phyloP scores from a whole-genome alignment of 2,329 filamentous ascomycete species.

The Penicillium digitatum region DNA sequence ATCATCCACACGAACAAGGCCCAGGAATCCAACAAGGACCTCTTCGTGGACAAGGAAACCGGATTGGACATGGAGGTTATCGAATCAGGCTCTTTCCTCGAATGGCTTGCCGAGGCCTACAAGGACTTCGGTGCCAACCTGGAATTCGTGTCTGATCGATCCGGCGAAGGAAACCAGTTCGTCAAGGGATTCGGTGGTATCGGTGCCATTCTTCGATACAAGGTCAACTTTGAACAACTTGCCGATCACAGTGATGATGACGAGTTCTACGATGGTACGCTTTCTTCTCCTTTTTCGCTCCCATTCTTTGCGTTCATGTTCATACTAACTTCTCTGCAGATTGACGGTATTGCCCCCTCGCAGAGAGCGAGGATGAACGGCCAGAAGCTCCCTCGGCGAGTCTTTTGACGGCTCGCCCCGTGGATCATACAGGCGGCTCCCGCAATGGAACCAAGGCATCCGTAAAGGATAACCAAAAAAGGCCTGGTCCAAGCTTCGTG shows the following conservation, averaged over 20 bases:
- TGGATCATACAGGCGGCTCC: conserved; percentile 36
- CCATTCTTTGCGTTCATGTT: conserved; percentile 6
- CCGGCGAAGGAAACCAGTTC: conserved; percentile 98
- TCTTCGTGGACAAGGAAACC: conserved; percentile 93
- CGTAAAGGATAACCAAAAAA: conserved; percentile 29
- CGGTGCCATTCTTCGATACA: conserved; percentile 94
- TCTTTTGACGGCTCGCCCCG: conserved; percentile 54
- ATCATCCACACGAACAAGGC: conserved; percentile 84
- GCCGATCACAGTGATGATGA: conserved; percentile 85
- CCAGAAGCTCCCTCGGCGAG: conserved; percentile 53
- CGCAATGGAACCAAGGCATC: conserved; percentile 32
- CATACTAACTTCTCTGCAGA: conserved; percentile 46
- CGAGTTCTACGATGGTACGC: conserved; percentile 79
- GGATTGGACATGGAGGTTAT: conserved; percentile 96
- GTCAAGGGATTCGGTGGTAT: conserved; percentile 99
- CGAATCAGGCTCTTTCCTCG: conserved; percentile 87
- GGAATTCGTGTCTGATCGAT: conserved; percentile 96
- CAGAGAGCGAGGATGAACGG: conserved; percentile 77
- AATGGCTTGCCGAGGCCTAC: conserved; percentile 98
- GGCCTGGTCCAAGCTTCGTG: conserved; percentile 32
- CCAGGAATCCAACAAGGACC: conserved; percentile 73
- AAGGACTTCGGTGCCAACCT: conserved; percentile 94
- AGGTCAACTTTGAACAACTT: conserved; percentile 99
- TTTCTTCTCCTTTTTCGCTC: not conserved
- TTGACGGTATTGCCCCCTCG: conserved; percentile 90